Base-by-base conservation (phyloP, 345 rosid genomes). In the Linum trigynum region DNA sequence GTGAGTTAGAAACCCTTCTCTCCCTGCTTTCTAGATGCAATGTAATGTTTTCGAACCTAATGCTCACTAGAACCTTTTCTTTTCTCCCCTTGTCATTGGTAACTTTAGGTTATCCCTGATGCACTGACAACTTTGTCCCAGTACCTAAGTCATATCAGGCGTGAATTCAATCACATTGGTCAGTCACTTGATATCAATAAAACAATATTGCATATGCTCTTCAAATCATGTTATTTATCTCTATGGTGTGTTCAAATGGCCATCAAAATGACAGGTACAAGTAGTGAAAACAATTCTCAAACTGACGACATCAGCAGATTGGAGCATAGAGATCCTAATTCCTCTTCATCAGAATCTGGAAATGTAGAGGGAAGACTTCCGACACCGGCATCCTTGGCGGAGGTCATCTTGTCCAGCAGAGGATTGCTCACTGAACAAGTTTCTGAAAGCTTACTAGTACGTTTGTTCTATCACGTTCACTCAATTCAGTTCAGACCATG, bases 301-400 rank as follows among this genome's bases (percentile, higher is more conserved):
- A 66, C 77, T 63, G 64, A 79, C 63, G 59, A 72, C 10, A 16
- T 61, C 23, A 56, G 55, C 59, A 74, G 69, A 67, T 39, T 69
- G 15, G 83, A 71, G 68, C 73, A 71, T 67, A 75, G 80, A 65
- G 80, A 78, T 15, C 59, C 78, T 69, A 75, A 63, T 66, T 50
- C 67, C 9, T 50, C 32, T 23, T 23, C 77, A 32, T 74, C 75
- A 45, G 73, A 77, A 62, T 64, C 75, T 36, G 79, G 65, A 39
- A 65, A 75, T 55, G 69, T 38, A 37, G 72, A 62, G 59, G 84
- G 78, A 68, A 79, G 84, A 64, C 84, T 88, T 67, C 95, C 95
- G 57, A 82, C 90, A 32, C 91, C 89, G 59, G 86, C 80, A 79
- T 79, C 84, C 64, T 76, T 88, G 82, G 84, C 89, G 14, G 87